Base-by-base conservation (phyloP, 192 early-diverging fungal species). In the Backusella mclennaniae region DNA sequence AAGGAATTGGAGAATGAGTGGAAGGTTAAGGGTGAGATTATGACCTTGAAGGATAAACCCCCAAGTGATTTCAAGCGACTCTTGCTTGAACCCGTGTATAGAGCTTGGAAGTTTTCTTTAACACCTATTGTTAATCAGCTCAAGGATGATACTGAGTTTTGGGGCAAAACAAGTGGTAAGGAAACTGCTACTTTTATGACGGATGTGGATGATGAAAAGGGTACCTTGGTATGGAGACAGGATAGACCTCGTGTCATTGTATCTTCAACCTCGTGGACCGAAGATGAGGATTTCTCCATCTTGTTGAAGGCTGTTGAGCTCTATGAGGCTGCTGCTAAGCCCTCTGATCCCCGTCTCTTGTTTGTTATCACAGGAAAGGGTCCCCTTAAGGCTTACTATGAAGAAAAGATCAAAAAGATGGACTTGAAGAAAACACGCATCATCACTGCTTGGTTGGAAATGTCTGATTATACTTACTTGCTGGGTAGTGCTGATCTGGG, bases 311-410 rank as follows among this genome's bases (percentile, higher is more conserved):
- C 94, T 1, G 83, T 88, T 35, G 74, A 84, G 52, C 73, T 78
- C 41, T 93, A 92, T 71, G 91, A 93, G 39, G 69, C 77, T 17
- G 75, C 74, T 8, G 66, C 80, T 1, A 49, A 77, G 76, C 73
- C 69, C 36, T n/a, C 52, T 35, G 14, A 73, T 75, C 93, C 92
- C 35, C 79, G 83, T 31, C 74, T 99, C 35, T 78, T 91, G 44
- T 89, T 98, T 82, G 86, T 98, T 6, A 96, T 99, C 41, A 98
- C 97, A 6, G 97, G 97, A 31, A 95, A 95, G 42, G 97, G 97
- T 1, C 96, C 96, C 4, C 83, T 90, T 71, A 92, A 93, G 73
- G 85, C 81, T 26, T 71, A 84, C 21, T 99, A 95, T 74, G 88
- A 90, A 82, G 74, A 83, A n/a, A 76, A 90, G 59, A 92, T 96